Evolutionary conservation across 2,329 filamentous ascomycete species (phyloP).

Genomic region (Capronia americana): DNA sequence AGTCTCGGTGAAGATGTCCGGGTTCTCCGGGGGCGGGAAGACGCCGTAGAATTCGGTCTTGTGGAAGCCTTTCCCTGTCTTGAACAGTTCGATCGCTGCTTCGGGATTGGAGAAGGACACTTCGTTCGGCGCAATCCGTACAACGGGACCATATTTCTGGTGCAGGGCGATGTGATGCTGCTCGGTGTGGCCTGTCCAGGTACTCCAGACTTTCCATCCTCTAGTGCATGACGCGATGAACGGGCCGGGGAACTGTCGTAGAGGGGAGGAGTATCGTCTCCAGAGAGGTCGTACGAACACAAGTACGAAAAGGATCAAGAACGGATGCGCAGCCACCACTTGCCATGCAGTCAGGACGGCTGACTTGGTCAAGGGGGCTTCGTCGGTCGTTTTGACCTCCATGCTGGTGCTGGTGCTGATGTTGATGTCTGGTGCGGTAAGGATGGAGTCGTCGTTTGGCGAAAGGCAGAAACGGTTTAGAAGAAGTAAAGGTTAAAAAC

Average conservation of each 20-base stretch:
- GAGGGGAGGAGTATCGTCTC: conserved; percentile 56
- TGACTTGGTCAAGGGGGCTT: conserved; percentile 30
- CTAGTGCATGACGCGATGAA: conserved; percentile 50
- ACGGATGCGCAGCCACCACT: conserved; percentile 29
- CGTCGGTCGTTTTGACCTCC: conserved; percentile 22
- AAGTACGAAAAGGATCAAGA: conserved; percentile 35
- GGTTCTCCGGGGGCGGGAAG: conserved; percentile 63
- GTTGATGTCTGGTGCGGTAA: conserved; percentile 5
- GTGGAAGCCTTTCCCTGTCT: conserved; percentile 60
- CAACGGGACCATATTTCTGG: conserved; percentile 53
- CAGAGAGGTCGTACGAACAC: conserved; percentile 43
- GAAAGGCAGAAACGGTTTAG: conserved; percentile 21
- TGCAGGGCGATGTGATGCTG: conserved; percentile 47
- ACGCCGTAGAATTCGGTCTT: conserved; percentile 62
- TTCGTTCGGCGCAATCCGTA: conserved; percentile 59
- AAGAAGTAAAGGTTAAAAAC: conserved; percentile 6
- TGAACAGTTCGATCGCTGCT: conserved; percentile 54
- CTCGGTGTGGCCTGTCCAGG: conserved; percentile 50
- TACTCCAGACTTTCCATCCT: conserved; percentile 50
- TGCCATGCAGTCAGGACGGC: conserved; percentile 29
- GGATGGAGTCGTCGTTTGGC: conserved; percentile 4
- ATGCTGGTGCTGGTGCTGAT: conserved; percentile 17
- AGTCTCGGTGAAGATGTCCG: conserved; percentile 64
- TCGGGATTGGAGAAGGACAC: conserved; percentile 56
- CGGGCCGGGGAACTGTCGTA: conserved; percentile 52